phyloP scores from a whole-genome alignment of 2,329 filamentous ascomycete genomes.

The Fusarium nodosum region DNA sequence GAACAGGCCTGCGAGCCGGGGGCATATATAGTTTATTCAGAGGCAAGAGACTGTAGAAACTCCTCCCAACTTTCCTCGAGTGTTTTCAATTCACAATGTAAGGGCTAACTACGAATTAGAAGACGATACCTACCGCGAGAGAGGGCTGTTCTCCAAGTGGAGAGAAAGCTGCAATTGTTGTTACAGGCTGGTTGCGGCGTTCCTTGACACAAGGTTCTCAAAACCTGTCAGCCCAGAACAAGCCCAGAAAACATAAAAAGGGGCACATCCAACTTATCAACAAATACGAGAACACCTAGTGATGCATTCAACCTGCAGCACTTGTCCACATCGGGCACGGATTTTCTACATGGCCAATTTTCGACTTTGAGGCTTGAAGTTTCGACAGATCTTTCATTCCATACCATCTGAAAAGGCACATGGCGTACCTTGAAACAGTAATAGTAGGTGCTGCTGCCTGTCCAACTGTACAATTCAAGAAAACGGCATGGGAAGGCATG shows the following conservation, averaged over 20 bases:
- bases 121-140: neutral
- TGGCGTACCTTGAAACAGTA: slow-evolving; percentile 26
- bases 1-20: neutral
- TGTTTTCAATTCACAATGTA: neutral
- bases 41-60: neutral
- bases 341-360: slow-evolving; percentile 16
- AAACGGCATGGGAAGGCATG: slow-evolving; percentile 17
- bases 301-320: slow-evolving; percentile 36
- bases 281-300: slow-evolving; percentile 37
- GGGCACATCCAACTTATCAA: slow-evolving; percentile 30
- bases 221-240: slow-evolving; percentile 34
- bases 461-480: slow-evolving; percentile 22
- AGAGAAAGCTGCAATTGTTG: slow-evolving; percentile 10
- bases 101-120: neutral
- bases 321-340: slow-evolving; percentile 31
- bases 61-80: neutral
- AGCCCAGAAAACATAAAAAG: slow-evolving; percentile 36
- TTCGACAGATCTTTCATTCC: slow-evolving; percentile 42
- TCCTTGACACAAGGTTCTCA: slow-evolving; percentile 19
- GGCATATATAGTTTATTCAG: neutral
- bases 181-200: slow-evolving; percentile 29
- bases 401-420: slow-evolving; percentile 25
- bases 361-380: slow-evolving; percentile 27
- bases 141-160: neutral
- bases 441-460: neutral